Conservation (phyloP, 306 rosid species). For the Trifolium pratense region DNA sequence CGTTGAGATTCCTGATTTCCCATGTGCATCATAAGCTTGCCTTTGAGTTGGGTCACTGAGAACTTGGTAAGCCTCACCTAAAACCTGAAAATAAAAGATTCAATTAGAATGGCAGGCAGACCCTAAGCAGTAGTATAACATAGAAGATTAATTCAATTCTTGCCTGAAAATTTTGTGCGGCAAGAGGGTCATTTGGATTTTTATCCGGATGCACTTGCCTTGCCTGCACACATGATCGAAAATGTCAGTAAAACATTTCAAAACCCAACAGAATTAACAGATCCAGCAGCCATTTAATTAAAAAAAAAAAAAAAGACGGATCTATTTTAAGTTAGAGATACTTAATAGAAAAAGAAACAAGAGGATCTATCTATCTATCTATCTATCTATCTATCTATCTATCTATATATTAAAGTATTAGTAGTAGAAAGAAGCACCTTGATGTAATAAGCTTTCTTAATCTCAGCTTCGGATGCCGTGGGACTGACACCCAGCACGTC, state of each 20-base stretch:
- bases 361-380: no score
- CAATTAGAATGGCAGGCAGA: no score
- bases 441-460: conserved; percentile 95
- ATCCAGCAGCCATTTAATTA: conserved; percentile 26
- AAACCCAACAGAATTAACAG: conserved; percentile 36
- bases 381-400: no score
- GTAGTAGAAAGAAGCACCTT: conserved; percentile 56
- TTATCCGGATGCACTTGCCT: conserved; percentile 99
- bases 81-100: conserved; percentile 57
- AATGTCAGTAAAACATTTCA: conserved; percentile 32
- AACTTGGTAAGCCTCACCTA: conserved; percentile 99
- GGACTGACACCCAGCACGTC: conserved; percentile 93
- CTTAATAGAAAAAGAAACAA: no score
- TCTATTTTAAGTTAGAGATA: conserved; percentile 7
- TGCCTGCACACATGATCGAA: conserved; percentile 58
- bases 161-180: conserved; percentile 97
- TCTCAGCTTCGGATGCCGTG: conserved; percentile 86
- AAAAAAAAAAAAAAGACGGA: not conserved
- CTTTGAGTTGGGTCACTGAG: conserved; percentile 86
- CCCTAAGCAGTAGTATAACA: no score
- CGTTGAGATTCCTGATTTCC: conserved; percentile 97
- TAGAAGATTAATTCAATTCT: conserved; percentile 5
- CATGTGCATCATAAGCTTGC: conserved; percentile 87
- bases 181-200: conserved; percentile 94
- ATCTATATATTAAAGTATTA: no score